phyloP scores from a whole-genome alignment of 805 yeast genomes.

The Starmerella lactis-condensi region DNA sequence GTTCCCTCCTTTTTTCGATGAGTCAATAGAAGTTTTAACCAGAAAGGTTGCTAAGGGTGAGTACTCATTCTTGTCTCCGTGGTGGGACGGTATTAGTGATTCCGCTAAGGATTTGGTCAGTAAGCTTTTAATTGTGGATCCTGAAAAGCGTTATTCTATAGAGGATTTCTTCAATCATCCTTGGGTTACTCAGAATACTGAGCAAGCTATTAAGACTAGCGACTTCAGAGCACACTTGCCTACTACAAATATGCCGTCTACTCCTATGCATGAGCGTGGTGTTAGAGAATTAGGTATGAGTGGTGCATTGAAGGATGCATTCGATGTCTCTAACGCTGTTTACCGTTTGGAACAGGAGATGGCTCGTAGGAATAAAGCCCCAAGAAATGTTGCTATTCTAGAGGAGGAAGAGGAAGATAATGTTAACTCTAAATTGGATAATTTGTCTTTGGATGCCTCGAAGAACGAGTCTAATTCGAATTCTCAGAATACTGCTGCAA shows the following conservation, averaged over 20 bases:
- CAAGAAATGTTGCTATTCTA: slow-evolving; percentile 13
- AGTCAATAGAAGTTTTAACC: slow-evolving; percentile 51
- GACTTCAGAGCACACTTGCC: slow-evolving; percentile 4
- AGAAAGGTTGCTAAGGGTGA: slow-evolving; percentile 67
- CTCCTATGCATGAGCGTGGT: slow-evolving; percentile 13
- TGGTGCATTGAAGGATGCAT: slow-evolving; percentile 66
- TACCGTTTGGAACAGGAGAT: slow-evolving; percentile 59
- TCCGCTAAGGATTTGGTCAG: slow-evolving; percentile 56
- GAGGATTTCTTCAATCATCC: slow-evolving; percentile 59
- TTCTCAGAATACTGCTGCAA: too few species aligned
- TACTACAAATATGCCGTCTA: slow-evolving; percentile 6
- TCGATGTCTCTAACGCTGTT: slow-evolving; percentile 70
- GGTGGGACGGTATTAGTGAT: slow-evolving; percentile 72
- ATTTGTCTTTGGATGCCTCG: too few species aligned
- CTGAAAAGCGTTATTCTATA: slow-evolving; percentile 46
- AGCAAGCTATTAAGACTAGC: slow-evolving; percentile 17
- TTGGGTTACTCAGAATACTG: slow-evolving; percentile 34
- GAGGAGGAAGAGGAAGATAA: slow-evolving; percentile 25
- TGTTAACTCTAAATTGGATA: too few species aligned
- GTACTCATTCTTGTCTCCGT: slow-evolving; percentile 55
- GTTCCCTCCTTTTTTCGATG: slow-evolving; percentile 93
- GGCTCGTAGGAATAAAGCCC: slow-evolving; percentile 21
- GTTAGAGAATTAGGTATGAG: slow-evolving; percentile 42
- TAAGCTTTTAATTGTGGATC: slow-evolving; percentile 52
- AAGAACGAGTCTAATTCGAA: too few species aligned